These are phyloP conservation scores for Acanthochlamys bracteata DNA, from an alignment of 106 monocot genomes.

Conservation along the genomic window DNA sequence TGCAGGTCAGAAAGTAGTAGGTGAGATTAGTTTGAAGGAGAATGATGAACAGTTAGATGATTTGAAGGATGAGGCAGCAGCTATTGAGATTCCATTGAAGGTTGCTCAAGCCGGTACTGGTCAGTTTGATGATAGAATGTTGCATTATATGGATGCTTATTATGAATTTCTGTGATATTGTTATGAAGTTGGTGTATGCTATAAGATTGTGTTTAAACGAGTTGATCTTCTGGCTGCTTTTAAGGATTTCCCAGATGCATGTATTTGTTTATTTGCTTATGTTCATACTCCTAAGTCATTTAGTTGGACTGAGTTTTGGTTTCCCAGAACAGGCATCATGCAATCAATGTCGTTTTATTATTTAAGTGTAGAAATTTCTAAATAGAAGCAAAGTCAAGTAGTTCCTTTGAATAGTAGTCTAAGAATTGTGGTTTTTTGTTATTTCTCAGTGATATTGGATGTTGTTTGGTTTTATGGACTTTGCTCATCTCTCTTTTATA, in stretches of 20 bases:
- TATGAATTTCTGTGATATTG: too few species aligned
- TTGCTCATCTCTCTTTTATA: background rate
- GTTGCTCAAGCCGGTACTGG: too few species aligned
- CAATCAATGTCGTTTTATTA: background rate
- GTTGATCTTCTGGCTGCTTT: too few species aligned
- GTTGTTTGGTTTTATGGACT: background rate
- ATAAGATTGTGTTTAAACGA: too few species aligned
- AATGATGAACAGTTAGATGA: background rate
- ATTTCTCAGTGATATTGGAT: background rate
- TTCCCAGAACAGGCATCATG: background rate
- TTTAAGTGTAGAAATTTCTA: background rate
- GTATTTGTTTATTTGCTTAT: conserved; percentile 2
- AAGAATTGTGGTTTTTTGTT: background rate
- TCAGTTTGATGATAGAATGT: too few species aligned
- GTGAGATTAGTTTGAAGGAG: conserved; percentile 20
- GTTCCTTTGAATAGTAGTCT: background rate
- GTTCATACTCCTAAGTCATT: background rate
- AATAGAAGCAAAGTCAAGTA: background rate
- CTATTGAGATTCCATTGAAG: too few species aligned
- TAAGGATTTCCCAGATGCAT: too few species aligned
- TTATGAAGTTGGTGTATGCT: too few species aligned
- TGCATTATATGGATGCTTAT: too few species aligned
- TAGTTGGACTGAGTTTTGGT: background rate
- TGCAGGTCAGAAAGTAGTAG: background rate
- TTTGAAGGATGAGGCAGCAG: too few species aligned